Base-by-base conservation (phyloP, 177 flowering plant genomes). In the Vitis hybrid region DNA sequence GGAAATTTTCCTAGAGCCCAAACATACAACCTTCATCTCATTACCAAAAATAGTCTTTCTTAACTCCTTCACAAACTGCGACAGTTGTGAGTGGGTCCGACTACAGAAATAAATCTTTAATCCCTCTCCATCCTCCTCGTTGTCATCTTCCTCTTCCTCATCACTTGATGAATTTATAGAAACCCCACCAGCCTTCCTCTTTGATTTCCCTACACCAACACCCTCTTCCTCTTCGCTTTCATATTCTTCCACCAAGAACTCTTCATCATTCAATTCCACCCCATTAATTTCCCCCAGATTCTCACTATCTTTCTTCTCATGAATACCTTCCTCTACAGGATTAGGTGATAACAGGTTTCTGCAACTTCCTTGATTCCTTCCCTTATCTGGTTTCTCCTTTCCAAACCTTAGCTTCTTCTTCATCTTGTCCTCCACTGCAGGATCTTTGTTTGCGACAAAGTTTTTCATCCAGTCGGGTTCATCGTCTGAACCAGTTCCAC, bases 391-490 rank as follows among this genome's bases (percentile, higher is more conserved):
- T 64, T 73, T 73, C 49, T 12, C 68, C 13, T 50, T 56, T 51
- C 70, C 65, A 26, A 66, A 48, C 22, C 78, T 75, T 52, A 8
- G 48, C 39, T 74, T 77, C 55, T 70, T 67, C 71, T 65, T 66
- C 74, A 80, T 79, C 63, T 65, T 75, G 22, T 68, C 84, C n/a
- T 48, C 55, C 22, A n/a, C 50, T 15, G 64, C 70, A 62, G 70
- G 51, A 3, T 73, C 76, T 61, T 76, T 83, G 21, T 76, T 77
- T 2, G 68, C 66, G 10, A 72, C 81, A 71, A 88, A 93, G 70
- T 89, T 77, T 70, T 76, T 87, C 88, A 96, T 77, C 99, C 98
- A 96, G 76, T 90, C 97, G 5, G 99, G 99, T 65, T 96, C 99
- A 39, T 87, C 90, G 66, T 89, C 90, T 0, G 77, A 77, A 50